Evolutionary conservation across 345 rosid genomes (phyloP), one percentile per base, ranked within the genome.

Genomic region (Litchi chinensis): DNA sequence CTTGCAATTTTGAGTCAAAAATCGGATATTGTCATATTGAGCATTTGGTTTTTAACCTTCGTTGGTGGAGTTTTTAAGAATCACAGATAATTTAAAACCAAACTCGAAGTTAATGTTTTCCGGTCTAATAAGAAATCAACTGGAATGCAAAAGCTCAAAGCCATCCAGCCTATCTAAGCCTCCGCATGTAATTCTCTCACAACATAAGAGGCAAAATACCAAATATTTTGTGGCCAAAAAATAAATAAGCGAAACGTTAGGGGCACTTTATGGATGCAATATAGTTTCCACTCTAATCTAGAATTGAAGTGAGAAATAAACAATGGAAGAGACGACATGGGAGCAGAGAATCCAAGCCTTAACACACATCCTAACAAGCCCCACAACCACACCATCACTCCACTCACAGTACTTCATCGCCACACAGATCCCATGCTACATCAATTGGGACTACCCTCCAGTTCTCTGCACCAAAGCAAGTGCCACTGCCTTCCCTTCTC

Each of bases 371-470:
- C 79, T 90, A 44, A 91, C 88, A 32, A 79, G 82, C 74, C 94
- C 91, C 44, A 78, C 90, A 71, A 82, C 84, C 72, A 10, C 85
- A 21, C 91, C 91, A 0, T 60, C 87, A 1, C 89, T 87, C 76
- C 77, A 89, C 79, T 89, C 95, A 44, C 92, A 89, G 39, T 75
- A 88, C 77, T 82, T 91, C 83, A 70, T 91, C 80, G 74, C 91
- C 80, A 69, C 81, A 19, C 86, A 80, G 46, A 68, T 89, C 64
- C 95, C 91, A 19, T 89, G 86, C 83, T 92, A 88, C 87, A 76
- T 88, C 69, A 83, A 85, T 50, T 91, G 93, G 94, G 94, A 94
- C 68, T 94, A 90, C 85, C 95, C 97, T 21, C 94, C 98, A 11
- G 12, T 89, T 63, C 85, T 89, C 69, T 86, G 92, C 84, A 54